Evolutionary conservation across 1,139 yeast genomes (phyloP).

Genomic region (Lodderomyces pseudojiufengensis): DNA sequence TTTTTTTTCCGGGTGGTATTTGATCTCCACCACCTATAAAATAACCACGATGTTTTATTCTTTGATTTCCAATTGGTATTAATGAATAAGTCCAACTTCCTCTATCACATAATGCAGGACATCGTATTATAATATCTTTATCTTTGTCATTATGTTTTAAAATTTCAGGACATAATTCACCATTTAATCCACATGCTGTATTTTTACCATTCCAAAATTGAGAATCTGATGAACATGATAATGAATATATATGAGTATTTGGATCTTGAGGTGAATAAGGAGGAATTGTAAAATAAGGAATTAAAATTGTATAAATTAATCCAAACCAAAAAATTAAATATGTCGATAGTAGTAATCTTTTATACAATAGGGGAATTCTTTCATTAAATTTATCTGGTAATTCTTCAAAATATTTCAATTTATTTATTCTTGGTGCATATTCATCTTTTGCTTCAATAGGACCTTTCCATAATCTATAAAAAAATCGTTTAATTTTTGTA

Average conservation of each 20-base stretch:
- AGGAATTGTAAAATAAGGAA: slow-evolving; percentile 38
- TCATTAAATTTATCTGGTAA: slow-evolving; percentile 39
- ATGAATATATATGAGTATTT: slow-evolving; percentile 21
- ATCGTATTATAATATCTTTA: slow-evolving; percentile 56
- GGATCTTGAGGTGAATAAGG: slow-evolving; percentile 23
- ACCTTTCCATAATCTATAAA: slow-evolving; percentile 43
- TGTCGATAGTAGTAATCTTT: slow-evolving; percentile 27
- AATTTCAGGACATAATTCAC: slow-evolving; percentile 48
- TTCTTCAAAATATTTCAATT: slow-evolving; percentile 33
- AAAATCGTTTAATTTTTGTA: slow-evolving; percentile 6
- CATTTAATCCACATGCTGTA: slow-evolving; percentile 73
- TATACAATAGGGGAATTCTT: slow-evolving; percentile 23
- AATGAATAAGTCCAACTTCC: slow-evolving; percentile 76
- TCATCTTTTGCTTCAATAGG: slow-evolving; percentile 48
- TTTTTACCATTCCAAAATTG: slow-evolving; percentile 72
- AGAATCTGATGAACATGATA: slow-evolving; percentile 39
- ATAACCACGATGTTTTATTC: slow-evolving; percentile 67
- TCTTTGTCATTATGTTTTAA: slow-evolving; percentile 3
- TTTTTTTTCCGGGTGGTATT: slow-evolving; percentile 13
- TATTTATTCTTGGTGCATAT: slow-evolving; percentile 35
- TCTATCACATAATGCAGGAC: slow-evolving; percentile 86
- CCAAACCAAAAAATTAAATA: slow-evolving; percentile 40
- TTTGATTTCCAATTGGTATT: slow-evolving; percentile 68
- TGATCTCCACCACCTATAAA: slow-evolving; percentile 70
- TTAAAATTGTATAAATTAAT: slow-evolving; percentile 24